Percentiles rank a stretch among this genome's conserved stretches.
Conservation (phyloP, 768 basidiomycete species). For the Lentinula sp. region DNA sequence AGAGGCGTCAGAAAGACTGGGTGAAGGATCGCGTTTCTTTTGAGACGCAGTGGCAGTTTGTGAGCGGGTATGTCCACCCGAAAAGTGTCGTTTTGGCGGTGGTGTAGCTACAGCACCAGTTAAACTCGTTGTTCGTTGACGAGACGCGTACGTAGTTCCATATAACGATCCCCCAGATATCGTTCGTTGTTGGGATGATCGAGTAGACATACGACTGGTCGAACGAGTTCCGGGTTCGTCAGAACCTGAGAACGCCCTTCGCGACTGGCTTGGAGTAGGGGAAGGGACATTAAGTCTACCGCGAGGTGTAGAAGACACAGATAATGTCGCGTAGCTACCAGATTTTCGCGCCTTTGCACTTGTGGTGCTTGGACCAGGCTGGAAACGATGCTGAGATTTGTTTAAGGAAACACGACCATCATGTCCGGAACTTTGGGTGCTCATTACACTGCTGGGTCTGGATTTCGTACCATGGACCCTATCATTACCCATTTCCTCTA, state of each 20-base stretch:
- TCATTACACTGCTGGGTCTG: conserved; percentile 58
- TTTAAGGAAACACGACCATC: conserved; percentile 45
- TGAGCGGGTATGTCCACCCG: conserved; percentile 29
- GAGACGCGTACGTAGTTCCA: conserved; percentile 73
- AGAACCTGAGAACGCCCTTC: conserved; percentile 46
- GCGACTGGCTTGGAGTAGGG: conserved; percentile 25
- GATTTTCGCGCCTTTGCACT: conserved; percentile 12
- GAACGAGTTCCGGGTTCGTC: conserved; percentile 41
- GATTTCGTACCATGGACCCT: conserved; percentile 55
- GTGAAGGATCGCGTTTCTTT: conserved; percentile 44
- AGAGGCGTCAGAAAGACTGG: conserved; percentile 57
- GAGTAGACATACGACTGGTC: conserved; percentile 48
- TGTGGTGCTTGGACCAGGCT: conserved; percentile 1
- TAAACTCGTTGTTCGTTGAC: conserved; percentile 72
- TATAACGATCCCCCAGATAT: conserved; percentile 61
- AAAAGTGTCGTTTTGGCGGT: conserved; percentile 24
- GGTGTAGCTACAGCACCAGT: conserved; percentile 31
- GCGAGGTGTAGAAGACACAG: conserved; percentile 23
- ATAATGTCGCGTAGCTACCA: conserved; percentile 22
- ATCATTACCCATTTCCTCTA: conserved; percentile 78
- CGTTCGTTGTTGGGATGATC: conserved; percentile 50
- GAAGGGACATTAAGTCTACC: conserved; percentile 45
- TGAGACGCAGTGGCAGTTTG: conserved; percentile 29
- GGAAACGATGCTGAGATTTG: conserved; percentile 13
- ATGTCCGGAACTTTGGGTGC: conserved; percentile 54